Base-by-base conservation (phyloP, 1,284 basidiomycete species). In the Heterobasidion parviporum region DNA sequence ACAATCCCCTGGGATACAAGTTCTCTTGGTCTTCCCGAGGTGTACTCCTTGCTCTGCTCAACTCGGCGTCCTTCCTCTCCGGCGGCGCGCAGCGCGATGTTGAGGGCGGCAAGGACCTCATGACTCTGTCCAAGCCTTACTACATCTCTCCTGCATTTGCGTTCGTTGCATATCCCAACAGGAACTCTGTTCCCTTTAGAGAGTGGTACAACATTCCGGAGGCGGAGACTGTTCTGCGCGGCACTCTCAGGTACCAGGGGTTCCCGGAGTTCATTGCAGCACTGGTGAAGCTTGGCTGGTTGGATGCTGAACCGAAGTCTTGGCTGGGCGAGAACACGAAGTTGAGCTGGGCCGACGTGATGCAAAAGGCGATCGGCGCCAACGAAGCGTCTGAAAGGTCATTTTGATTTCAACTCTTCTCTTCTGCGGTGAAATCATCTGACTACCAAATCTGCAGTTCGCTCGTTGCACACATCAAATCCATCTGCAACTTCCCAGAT, bases 21-120 rank as follows among this genome's bases (percentile, higher is more conserved):
- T 98, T 99, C 79, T 97, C 94, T 41, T 99, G 97, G 97, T 97
- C 94, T 2, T 93, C 94, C 34, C 89, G 94, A 50, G 97, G 96
- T 58, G 94, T 97, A 50, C 85, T 99, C 54, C 87, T 98, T 64
- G 96, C 96, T 6, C 82, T 98, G 57, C 84, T 96, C 64, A 99
- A 98, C 80, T 81, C 83, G 50, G 97, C 94, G 49, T 86, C 89
- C n/a, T 94, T 86, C 73, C 77, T 89, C 67, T 77, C 82, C 50
- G 73, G 81, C 55, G 84, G 87, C 46, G 72, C 90, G 71, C 72
- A 79, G 48, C 77, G 86, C 54, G 76, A 82, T 52, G 78, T 98
- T 50, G 70, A 77, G 7, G 86, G 86, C 6, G 49, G 49, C 41
- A 71, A 72, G 41, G 87, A 94, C 54, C 81, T 98, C 57, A 98